Conservation (phyloP, 331 rosid genomes). For the Telfairia occidentalis region DNA sequence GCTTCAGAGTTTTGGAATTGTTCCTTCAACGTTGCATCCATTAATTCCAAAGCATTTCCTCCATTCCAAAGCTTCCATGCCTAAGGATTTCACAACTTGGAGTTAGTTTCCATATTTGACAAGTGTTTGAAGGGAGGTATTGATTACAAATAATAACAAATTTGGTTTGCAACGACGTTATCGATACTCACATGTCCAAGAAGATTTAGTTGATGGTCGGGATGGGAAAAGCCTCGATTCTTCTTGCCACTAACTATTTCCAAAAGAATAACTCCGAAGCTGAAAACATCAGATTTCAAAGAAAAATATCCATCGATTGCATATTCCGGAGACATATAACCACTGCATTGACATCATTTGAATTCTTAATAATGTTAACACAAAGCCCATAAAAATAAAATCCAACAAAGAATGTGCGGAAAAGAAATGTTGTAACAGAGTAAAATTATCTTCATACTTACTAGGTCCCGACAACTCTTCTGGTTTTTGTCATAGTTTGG, state of each 20-base stretch:
- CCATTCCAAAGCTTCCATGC: conserved; percentile 66
- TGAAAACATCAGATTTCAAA: conserved; percentile 66
- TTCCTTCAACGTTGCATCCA: conserved; percentile 38
- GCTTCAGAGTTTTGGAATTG: conserved; percentile 34
- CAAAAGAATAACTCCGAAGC: conserved; percentile 68
- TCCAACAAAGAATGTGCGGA: neutral
- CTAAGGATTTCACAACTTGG: conserved; percentile 18
- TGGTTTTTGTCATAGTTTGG: conserved; percentile 59
- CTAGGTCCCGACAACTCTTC: conserved; percentile 83
- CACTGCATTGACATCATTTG: conserved; percentile 25
- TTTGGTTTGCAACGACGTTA: neutral
- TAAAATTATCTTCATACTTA: conserved; percentile 19
- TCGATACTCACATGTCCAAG: conserved; percentile 41
- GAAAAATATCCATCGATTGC: conserved; percentile 80
- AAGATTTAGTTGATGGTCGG: conserved; percentile 54
- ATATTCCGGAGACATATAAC: conserved; percentile 85
- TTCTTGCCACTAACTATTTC: conserved; percentile 62
- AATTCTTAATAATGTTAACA: neutral
- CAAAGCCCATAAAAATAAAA: neutral
- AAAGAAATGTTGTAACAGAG: neutral
- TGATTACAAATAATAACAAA: neutral
- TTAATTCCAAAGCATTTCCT: conserved; percentile 39
- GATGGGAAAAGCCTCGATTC: conserved; percentile 49
- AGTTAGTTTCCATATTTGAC: neutral
- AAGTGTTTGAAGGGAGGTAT: neutral